phyloP scores from a whole-genome alignment of 352 stramenopile genomes.

The Phytophthora ramorum region DNA sequence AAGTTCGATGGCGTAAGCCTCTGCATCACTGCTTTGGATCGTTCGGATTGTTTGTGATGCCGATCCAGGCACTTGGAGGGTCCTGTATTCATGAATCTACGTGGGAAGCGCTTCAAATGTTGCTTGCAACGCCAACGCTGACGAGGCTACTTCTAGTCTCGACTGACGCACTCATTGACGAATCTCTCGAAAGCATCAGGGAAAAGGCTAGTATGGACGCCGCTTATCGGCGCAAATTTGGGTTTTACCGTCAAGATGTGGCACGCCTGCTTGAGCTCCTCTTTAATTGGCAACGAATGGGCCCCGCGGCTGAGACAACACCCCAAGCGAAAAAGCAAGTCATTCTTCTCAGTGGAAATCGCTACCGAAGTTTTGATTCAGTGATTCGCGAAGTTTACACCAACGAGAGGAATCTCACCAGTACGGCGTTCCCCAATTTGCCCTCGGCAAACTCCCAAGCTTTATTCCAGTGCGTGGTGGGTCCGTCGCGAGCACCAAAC shows the following conservation, averaged over 20 bases:
- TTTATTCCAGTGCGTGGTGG: constrained; percentile 35
- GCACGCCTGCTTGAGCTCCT: constrained; percentile 44
- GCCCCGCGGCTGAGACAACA: not conserved
- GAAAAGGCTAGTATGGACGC: constrained; percentile 51
- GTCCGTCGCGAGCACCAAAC: constrained; percentile 26
- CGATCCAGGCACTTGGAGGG: constrained; percentile 21
- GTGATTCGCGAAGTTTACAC: constrained; percentile 44
- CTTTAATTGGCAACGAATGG: constrained; percentile 45
- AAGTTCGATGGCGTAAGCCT: constrained; percentile 28
- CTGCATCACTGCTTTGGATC: constrained; percentile 47
- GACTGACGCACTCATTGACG: constrained; percentile 44
- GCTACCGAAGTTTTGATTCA: constrained; percentile 45
- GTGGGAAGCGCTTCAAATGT: constrained; percentile 41
- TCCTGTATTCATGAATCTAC: constrained; percentile 21
- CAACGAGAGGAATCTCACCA: not conserved
- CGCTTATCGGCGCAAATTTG: constrained; percentile 43
- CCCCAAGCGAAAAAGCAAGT: constrained; percentile 26
- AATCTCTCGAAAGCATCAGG: constrained; percentile 54
- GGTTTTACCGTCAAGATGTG: constrained; percentile 54
- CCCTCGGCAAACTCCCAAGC: not conserved
- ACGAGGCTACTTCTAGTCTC: constrained; percentile 45
- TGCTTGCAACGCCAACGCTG: constrained; percentile 50
- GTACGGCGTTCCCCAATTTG: not conserved
- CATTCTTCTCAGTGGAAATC: constrained; percentile 45
- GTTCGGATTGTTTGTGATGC: constrained; percentile 64